Conservation (phyloP, 2,329 filamentous ascomycete species). For the Gnomoniopsis sp. region DNA sequence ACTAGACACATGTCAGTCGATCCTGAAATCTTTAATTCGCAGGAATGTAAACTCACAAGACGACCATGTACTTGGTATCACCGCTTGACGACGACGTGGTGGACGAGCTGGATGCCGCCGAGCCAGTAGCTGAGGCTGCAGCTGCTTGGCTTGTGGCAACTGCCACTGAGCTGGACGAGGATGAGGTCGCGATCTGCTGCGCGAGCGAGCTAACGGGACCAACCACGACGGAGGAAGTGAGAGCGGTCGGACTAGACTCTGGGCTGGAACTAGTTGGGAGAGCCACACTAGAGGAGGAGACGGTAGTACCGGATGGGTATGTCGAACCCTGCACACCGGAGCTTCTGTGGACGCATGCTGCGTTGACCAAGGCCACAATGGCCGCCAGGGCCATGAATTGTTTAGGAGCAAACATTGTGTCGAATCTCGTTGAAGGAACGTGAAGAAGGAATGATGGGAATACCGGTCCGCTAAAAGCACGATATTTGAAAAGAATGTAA, state of each 20-base stretch:
- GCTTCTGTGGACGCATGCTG: constrained; percentile 11
- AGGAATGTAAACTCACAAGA: constrained; percentile 7
- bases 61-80: constrained; percentile 16
- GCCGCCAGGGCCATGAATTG: constrained; percentile 10
- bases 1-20: neutral
- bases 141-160: neutral
- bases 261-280: neutral
- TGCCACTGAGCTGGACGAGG: neutral
- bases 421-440: neutral
- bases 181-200: neutral
- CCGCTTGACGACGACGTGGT: neutral
- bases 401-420: constrained; percentile 10
- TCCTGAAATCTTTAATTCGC: too few relatives aligned
- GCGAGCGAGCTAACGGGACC: neutral
- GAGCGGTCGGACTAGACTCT: neutral
- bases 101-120: neutral
- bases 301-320: neutral
- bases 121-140: constrained; percentile 2
- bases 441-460: constrained; percentile 2
- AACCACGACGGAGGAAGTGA: neutral
- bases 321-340: neutral
- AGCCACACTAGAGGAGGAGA: constrained; percentile 1
- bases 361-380: constrained; percentile 7
- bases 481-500: neutral
- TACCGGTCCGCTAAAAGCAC: neutral